Evolutionary conservation across 371 early-diverging fungal species (phyloP).

Genomic region (Rhizopus sp.): DNA sequence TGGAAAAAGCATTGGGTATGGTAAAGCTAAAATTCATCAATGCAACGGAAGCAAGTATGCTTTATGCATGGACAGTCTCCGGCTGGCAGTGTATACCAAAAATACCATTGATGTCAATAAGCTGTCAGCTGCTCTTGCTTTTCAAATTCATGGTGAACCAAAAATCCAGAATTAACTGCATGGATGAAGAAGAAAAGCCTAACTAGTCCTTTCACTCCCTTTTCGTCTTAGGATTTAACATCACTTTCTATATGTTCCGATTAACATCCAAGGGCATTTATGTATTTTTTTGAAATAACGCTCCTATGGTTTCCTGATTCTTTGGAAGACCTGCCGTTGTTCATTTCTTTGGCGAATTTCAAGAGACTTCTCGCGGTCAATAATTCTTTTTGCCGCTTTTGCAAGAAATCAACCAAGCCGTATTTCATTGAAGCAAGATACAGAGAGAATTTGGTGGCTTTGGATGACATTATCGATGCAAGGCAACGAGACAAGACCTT

Average conservation of each 20-base stretch:
- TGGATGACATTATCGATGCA: no score
- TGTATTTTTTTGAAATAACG: conserved; percentile 9
- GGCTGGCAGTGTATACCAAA: conserved; percentile 30
- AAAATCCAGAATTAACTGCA: no score
- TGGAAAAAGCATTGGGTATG: conserved; percentile 4
- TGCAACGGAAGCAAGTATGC: conserved; percentile 9
- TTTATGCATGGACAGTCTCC: conserved; percentile 24
- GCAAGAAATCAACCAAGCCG: conserved; percentile 10
- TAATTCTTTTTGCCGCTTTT: conserved; percentile 8
- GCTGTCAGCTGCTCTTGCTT: conserved; percentile 18
- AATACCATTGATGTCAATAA: conserved; percentile 30
- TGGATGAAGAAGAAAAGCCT: no score
- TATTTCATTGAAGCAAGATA: no score
- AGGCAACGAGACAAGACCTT: conserved; percentile 47
- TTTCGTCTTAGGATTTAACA: conserved; percentile 14
- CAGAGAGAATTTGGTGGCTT: no score
- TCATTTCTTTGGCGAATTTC: conserved; percentile 12
- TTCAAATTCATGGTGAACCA: conserved; percentile 19
- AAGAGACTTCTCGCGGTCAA: conserved; percentile 8
- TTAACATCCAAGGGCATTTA: conserved; percentile 15
- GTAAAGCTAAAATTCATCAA: conserved; percentile 14
- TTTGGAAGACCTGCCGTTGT: conserved; percentile 15
- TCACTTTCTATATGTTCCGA: conserved; percentile 12
- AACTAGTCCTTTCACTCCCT: no score
- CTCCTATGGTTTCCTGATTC: conserved; percentile 18